Conservation (phyloP, 2,329 filamentous ascomycete genomes). For the Pleoardoris graminearum region DNA sequence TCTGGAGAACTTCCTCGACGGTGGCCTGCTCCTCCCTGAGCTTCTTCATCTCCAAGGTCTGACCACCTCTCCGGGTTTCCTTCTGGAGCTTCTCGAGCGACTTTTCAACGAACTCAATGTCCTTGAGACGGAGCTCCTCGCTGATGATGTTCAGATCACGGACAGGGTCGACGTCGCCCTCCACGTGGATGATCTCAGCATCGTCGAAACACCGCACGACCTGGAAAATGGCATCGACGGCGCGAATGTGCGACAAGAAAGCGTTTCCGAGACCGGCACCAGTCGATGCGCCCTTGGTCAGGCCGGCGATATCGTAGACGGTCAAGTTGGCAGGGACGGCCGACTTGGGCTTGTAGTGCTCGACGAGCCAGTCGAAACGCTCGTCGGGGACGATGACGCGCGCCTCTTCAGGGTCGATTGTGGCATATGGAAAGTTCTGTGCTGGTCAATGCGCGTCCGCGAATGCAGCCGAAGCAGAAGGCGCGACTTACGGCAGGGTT, state of each 20-base stretch:
- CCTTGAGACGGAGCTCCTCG: slow-evolving; percentile 94
- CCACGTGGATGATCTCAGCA: slow-evolving; percentile 98
- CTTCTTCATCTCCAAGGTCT: slow-evolving; percentile 98
- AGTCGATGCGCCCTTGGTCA: slow-evolving; percentile 93
- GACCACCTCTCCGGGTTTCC: slow-evolving; percentile 91
- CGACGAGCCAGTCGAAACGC: slow-evolving; percentile 91
- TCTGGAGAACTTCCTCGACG: slow-evolving; percentile 84
- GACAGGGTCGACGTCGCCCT: slow-evolving; percentile 95
- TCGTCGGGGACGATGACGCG: slow-evolving; percentile 96
- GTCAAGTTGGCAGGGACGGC: slow-evolving; percentile 96
- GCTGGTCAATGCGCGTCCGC: slow-evolving; percentile 26
- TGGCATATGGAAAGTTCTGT: slow-evolving; percentile 97
- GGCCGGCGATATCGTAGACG: slow-evolving; percentile 96
- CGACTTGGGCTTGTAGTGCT: slow-evolving; percentile 98
- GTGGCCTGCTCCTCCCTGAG: slow-evolving; percentile 90
- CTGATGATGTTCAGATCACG: slow-evolving; percentile 96
- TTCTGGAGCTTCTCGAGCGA: slow-evolving; percentile 88
- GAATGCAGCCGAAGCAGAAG: background rate
- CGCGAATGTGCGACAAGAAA: slow-evolving; percentile 98
- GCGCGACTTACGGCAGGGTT: slow-evolving; percentile 80
- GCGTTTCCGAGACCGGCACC: slow-evolving; percentile 96
- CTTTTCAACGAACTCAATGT: slow-evolving; percentile 98
- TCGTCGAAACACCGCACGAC: slow-evolving; percentile 97
- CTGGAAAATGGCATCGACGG: slow-evolving; percentile 97
- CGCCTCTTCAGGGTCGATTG: slow-evolving; percentile 97